phyloP scores from a whole-genome alignment of 257 asterid species.

The Anisodus acutangulus region DNA sequence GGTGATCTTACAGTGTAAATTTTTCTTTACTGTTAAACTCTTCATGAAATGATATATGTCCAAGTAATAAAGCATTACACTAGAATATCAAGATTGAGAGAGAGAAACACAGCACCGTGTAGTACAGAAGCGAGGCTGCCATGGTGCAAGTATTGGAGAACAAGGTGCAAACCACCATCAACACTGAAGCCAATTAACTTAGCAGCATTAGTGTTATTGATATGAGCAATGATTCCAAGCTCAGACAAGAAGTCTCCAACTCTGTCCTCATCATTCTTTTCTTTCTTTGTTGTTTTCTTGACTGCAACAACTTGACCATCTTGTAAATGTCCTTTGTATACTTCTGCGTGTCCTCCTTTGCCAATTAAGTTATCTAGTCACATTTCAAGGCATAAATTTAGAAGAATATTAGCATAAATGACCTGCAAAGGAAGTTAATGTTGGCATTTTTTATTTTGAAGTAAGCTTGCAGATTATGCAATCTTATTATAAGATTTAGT shows the following conservation, averaged over 20 bases:
- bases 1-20: neutral
- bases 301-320: constrained; percentile 91
- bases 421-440: constrained; percentile 13
- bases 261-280: constrained; percentile 76
- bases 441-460: neutral
- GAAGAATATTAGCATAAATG: constrained; percentile 31
- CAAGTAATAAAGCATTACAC: neutral
- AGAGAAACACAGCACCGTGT: constrained; percentile 56
- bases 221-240: constrained; percentile 90
- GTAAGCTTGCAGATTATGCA: neutral
- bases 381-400: constrained; percentile 23
- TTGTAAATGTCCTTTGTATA: constrained; percentile 73
- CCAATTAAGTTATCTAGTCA: constrained; percentile 75
- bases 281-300: constrained; percentile 65
- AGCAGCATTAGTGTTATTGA: constrained; percentile 83
- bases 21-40: neutral
- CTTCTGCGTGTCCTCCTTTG: constrained; percentile 95
- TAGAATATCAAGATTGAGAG: neutral
- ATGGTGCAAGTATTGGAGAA: constrained; percentile 70
- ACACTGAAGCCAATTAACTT: constrained; percentile 81
- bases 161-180: constrained; percentile 76
- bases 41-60: neutral
- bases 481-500: neutral
- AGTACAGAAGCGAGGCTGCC: constrained; percentile 80
- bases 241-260: constrained; percentile 87